Base-by-base conservation (phyloP, 1,284 basidiomycete genomes). In the Hypsizygus ulmarius region DNA sequence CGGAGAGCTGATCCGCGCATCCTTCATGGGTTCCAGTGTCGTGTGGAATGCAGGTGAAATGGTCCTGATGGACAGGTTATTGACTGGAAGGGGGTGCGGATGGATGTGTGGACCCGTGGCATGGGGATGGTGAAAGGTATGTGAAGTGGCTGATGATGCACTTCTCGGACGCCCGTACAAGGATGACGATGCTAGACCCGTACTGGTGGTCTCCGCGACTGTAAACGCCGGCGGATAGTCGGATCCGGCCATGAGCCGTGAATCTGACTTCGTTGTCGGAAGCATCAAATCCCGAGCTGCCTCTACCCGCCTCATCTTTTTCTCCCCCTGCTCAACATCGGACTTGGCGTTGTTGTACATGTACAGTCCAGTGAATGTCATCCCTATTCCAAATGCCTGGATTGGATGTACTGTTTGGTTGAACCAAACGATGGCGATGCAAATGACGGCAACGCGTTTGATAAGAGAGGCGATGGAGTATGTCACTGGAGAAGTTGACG, bases 401-500 rank as follows among this genome's bases (percentile, higher is more conserved):
- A 97, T 63, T 4, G 79, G 78, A 54, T 95, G 88, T 3, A 99
- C 85, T 14, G 75, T 65, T 71, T 99, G 96, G 49, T 81, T 86
- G 72, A 98, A 99, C 96, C 96, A 99, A 43, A 95, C 73, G 64
- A 99, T 93, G 25, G 97, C 96, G 56, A 98, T 87, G 69, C 93
- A 94, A 61, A 99, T 99, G 59, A 99, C 97, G 38, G 90, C 93
- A 48, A 99, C 94, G 27, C 97, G 90, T 72, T 99, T 99, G 73
- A 98, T 86, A 58, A 99, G 82, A 9, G 92, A 96, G 0, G 96
- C 97, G 65, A 99, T 98, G 39, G 91, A 95, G 73, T 99, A 99
- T 0, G 97, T 99, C 51, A 99, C 97, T 5, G 96, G 97, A 6
- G 95, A 98, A 1, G 95, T 97, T 29, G 92, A 90, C 1, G 93